Evolutionary conservation across 208 protist species (phyloP).

Genomic region (Wallacemonas sp.): DNA sequence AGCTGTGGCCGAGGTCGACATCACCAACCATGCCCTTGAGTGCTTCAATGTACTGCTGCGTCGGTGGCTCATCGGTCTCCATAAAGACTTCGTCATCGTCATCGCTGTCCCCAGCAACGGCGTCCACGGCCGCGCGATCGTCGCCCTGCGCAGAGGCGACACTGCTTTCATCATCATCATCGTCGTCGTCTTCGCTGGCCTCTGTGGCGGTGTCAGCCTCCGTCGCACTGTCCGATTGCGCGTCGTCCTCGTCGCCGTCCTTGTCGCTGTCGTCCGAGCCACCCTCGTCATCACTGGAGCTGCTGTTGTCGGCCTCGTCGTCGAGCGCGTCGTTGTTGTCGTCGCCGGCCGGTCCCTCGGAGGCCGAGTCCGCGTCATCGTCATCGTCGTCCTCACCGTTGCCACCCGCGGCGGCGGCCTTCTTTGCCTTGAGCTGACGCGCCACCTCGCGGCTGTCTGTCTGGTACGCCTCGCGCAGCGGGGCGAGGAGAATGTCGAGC

Average conservation of each 20-base stretch:
- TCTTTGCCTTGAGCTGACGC: conserved; percentile 55
- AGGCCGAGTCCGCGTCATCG: background rate
- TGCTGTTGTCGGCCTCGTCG: conserved; percentile 12
- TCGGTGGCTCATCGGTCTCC: conserved; percentile 79
- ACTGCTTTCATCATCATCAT: conserved; percentile 9
- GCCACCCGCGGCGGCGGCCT: conserved; percentile 31
- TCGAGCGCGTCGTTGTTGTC: conserved; percentile 12
- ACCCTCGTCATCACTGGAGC: conserved; percentile 3
- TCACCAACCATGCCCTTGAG: conserved; percentile 85
- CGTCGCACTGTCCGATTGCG: conserved; percentile 13
- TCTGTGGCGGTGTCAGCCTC: conserved; percentile 18
- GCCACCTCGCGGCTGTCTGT: conserved; percentile 80
- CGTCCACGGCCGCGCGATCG: background rate
- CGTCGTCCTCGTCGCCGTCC: conserved; percentile 17
- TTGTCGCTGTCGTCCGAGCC: conserved; percentile 15
- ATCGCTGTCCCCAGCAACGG: conserved; percentile 14
- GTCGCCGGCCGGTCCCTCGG: conserved; percentile 3
- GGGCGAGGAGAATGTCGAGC: conserved; percentile 70
- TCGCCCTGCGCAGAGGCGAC: conserved; percentile 8
- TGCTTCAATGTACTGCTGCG: conserved; percentile 83
- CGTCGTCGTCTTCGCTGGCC: conserved; percentile 19
- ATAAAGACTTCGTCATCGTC: conserved; percentile 26
- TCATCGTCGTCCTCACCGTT: conserved; percentile 36
- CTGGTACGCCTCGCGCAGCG: conserved; percentile 81
- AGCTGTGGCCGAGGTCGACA: conserved; percentile 81